A percentile compares a stretch with the other conserved stretches of the same genome.
Conservation (phyloP, 495 filamentous ascomycete species). For the Neurospora sp. region DNA sequence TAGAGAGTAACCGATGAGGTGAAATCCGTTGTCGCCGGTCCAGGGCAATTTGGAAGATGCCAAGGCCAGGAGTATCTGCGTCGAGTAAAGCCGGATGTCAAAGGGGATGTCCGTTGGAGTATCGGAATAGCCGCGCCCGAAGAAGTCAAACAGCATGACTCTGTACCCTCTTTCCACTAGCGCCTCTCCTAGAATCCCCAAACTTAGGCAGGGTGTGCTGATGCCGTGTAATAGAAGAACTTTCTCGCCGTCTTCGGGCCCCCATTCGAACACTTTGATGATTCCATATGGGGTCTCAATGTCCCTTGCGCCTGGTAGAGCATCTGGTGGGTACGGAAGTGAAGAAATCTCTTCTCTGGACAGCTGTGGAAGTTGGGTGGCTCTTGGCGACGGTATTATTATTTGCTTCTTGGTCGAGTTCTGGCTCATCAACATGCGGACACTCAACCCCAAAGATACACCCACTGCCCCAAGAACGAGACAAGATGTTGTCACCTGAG, state of each 20-base stretch:
- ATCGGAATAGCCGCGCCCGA: conserved; percentile 72
- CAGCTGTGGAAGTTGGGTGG: conserved; percentile 15
- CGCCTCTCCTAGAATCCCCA: conserved; percentile 53
- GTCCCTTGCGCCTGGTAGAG: conserved; percentile 64
- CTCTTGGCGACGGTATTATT: conserved; percentile 14
- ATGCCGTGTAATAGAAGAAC: conserved; percentile 74
- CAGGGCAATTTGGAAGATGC: conserved; percentile 49
- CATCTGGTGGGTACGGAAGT: conserved; percentile 60
- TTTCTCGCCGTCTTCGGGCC: conserved; percentile 58
- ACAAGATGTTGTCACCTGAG: conserved; percentile 1
- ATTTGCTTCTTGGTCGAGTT: neutral
- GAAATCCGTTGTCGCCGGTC: conserved; percentile 44
- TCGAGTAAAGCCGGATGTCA: conserved; percentile 59
- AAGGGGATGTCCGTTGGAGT: conserved; percentile 55
- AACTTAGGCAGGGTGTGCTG: conserved; percentile 60
- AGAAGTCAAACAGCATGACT: conserved; percentile 73
- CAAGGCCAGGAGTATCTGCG: conserved; percentile 62
- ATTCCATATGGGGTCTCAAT: conserved; percentile 64
- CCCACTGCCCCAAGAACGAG: conserved; percentile 13
- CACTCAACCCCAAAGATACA: conserved; percentile 8
- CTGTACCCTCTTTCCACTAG: conserved; percentile 59
- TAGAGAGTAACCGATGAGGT: conserved; percentile 72
- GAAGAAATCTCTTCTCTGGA: conserved; percentile 7
- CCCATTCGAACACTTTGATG: conserved; percentile 74
- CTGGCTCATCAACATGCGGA: conserved; percentile 1